A percentile compares a stretch with the other conserved stretches of the same genome.
Evolutionary conservation across 805 yeast genomes (phyloP).

Genomic region (Nadsonia fulvescens): DNA sequence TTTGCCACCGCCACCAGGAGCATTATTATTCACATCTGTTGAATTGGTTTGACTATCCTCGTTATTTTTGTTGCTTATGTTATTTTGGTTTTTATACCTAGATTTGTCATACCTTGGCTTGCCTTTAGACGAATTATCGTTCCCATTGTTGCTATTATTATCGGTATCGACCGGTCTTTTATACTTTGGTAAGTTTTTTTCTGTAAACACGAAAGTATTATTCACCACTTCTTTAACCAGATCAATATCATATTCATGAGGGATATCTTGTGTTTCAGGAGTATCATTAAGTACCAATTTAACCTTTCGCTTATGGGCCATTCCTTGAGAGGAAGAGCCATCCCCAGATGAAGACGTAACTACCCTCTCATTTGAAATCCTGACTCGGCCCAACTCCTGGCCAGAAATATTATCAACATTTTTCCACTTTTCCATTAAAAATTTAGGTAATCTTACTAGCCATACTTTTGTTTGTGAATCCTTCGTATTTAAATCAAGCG

Average conservation of each 20-base stretch:
- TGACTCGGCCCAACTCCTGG: constrained; percentile 57
- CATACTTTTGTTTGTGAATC: constrained; percentile 60
- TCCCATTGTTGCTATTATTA: no score
- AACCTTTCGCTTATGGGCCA: constrained; percentile 14
- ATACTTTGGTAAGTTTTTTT: no score
- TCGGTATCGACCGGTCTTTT: no score
- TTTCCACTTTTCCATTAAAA: constrained; percentile 68
- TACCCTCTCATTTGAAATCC: constrained; percentile 48
- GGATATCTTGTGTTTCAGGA: constrained; percentile 38
- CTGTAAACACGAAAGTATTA: constrained; percentile 77
- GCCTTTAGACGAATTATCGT: no score
- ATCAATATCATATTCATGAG: constrained; percentile 68
- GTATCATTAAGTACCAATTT: constrained; percentile 20
- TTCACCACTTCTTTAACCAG: constrained; percentile 64
- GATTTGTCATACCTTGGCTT: no score
- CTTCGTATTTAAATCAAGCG: constrained; percentile 57
- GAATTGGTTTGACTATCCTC: no score
- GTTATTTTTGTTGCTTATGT: no score
- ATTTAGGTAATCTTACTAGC: constrained; percentile 82
- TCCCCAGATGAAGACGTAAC: no score
- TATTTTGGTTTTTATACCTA: no score
- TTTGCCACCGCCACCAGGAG: no score
- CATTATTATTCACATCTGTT: no score
- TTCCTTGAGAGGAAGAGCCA: constrained; percentile 16
- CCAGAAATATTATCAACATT: constrained; percentile 46